Evolutionary conservation across 257 asterid genomes (phyloP), one percentile per base, ranked within the genome.

Genomic region (Solanum corneliomulleri): DNA sequence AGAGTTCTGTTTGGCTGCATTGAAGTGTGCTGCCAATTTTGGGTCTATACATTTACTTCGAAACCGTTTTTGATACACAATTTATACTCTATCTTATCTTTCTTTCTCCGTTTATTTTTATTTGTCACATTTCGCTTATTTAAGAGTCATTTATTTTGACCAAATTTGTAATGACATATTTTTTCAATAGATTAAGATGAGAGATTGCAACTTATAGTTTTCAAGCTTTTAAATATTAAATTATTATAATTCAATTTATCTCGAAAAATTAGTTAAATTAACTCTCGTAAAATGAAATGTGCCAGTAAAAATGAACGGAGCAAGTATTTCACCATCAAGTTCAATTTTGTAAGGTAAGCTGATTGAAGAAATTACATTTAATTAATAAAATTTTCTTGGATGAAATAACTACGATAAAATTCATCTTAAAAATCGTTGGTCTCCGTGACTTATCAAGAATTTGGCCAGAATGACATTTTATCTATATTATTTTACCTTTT

Each of bases 1-100:
- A 78, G 64, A 44, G 64, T 78, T 45, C 18, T 80, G 68, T 47
- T 80, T 80, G 84, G 29, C 69, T 80, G 29, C 84, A 78, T 78
- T 78, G 25, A 78, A 45, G 84, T 25, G 64, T 78, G 9, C 64
- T 45, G 16, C 16, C 29, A 80, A 27, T 9, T 80, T 80, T 80
- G 69, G 45, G 69, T 49, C 85, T 80, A 80, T 10, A 16, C 29
- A 80, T 80, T 80, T 80, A 80, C 44, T 47, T 29, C 3, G 11
- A 31, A 47, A 25, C 37, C 6, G 27, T 47, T 29, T 80, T 29
- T 29, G 11, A 16, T 47, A 35, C 68, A 47, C 18, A 80, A 74
- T 20, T 39, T 21, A 5, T 37, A 37, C 20, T 74, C 11, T 74
- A 2, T 37, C 11, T 18, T 74, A n/a, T 37, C 2, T 64, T 64